Conservation (phyloP, 2,329 filamentous ascomycete genomes). For the Paraphoma sp. region DNA sequence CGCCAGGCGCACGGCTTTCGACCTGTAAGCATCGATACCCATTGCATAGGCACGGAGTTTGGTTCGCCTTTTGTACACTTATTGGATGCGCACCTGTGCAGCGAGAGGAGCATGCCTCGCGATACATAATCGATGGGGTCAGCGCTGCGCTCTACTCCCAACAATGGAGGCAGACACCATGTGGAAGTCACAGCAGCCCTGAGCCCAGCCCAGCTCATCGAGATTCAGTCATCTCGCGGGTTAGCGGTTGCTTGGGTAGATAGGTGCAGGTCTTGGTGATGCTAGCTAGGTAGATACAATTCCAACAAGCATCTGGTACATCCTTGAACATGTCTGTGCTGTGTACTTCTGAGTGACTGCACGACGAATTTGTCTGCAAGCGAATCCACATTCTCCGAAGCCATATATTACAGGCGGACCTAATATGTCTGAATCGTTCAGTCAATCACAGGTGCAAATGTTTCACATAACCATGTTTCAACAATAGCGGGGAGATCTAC, state of each 20-base stretch:
- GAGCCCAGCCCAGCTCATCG: not conserved
- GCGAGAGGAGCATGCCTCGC: not conserved
- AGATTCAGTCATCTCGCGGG: conserved; percentile 4
- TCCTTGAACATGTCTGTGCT: not conserved
- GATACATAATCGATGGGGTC: not conserved
- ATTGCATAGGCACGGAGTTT: conserved; percentile 25
- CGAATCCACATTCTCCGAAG: too few relatives aligned
- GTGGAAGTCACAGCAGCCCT: too few relatives aligned
- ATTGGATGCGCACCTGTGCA: conserved; percentile 1
- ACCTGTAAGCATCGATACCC: conserved; percentile 35
- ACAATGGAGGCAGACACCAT: too few relatives aligned
- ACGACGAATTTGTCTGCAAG: too few relatives aligned
- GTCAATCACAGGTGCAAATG: too few relatives aligned
- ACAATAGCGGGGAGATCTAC: too few relatives aligned
- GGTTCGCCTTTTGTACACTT: conserved; percentile 5
- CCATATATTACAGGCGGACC: too few relatives aligned
- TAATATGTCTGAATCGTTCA: too few relatives aligned
- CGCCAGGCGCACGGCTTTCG: conserved; percentile 21
- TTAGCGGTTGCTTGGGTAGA: conserved; percentile 2
- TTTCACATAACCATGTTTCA: too few relatives aligned
- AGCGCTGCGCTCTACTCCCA: not conserved
- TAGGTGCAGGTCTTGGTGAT: not conserved
- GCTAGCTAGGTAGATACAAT: conserved; percentile 3
- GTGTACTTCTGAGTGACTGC: too few relatives aligned
- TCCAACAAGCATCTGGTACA: not conserved